These are phyloP conservation scores for Trichoderma endophyticum DNA, from an alignment of 2,329 filamentous ascomycete genomes.

Conservation along the genomic window DNA sequence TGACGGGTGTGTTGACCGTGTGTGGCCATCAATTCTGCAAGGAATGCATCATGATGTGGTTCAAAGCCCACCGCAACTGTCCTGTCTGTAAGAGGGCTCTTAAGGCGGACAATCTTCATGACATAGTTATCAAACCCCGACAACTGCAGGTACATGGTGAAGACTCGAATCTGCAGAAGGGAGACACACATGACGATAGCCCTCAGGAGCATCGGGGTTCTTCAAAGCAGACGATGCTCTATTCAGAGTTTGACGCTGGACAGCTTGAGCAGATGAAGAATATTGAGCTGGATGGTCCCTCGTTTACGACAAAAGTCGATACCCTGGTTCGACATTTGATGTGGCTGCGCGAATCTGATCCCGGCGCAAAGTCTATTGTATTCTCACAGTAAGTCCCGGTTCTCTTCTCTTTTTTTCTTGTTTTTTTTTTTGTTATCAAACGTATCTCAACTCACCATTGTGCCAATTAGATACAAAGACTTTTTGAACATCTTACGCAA, in stretches of 20 bases:
- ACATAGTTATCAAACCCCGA: conserved; percentile 79
- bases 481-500: conserved; percentile 71
- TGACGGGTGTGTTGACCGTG: conserved; percentile 75
- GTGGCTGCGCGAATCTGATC: conserved; percentile 80
- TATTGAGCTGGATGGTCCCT: conserved; percentile 68
- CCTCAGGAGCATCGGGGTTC: conserved; percentile 22
- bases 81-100: conserved; percentile 78
- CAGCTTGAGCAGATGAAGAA: conserved; percentile 78
- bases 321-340: conserved; percentile 76
- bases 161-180: background rate
- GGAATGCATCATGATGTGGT: conserved; percentile 81
- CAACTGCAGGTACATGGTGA: conserved; percentile 62
- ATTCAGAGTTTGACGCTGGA: conserved; percentile 68
- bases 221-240: conserved; percentile 55
- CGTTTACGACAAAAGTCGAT: conserved; percentile 89
- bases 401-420: background rate
- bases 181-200: conserved; percentile 12
- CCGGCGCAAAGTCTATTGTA: conserved; percentile 86
- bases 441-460: background rate
- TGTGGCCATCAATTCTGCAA: conserved; percentile 94
- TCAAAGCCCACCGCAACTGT: conserved; percentile 68
- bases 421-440: background rate
- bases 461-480: conserved; percentile 55
- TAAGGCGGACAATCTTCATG: conserved; percentile 66
- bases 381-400: conserved; percentile 68